phyloP scores from a whole-genome alignment of 176 grass and related monocot genomes.

The Aegilops sharonensis region DNA sequence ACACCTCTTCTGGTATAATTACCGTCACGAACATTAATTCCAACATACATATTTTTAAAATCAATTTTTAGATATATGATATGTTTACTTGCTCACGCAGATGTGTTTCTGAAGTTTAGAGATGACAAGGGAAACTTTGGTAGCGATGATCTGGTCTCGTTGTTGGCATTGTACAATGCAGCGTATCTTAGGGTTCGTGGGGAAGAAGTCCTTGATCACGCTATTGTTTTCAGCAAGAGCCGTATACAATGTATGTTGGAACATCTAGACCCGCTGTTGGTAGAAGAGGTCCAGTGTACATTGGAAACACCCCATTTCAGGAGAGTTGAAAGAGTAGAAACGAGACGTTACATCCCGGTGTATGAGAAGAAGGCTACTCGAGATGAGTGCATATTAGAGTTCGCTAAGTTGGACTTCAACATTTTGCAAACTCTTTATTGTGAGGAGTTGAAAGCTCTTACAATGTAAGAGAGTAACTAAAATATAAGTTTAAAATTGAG shows the following conservation, averaged over 20 bases:
- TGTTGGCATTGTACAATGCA: conserved; percentile 44
- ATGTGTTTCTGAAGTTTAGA: conserved; percentile 48
- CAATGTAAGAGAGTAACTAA: neutral
- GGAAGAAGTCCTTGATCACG: conserved; percentile 33
- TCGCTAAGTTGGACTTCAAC: conserved; percentile 46
- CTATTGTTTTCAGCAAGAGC: neutral
- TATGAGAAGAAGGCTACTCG: conserved; percentile 19
- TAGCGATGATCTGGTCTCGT: neutral
- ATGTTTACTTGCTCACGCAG: neutral
- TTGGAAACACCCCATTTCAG: conserved; percentile 30
- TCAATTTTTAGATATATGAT: neutral
- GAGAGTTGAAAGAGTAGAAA: conserved; percentile 35
- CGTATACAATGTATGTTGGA: neutral
- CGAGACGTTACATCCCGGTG: conserved; percentile 22
- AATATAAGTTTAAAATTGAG: neutral
- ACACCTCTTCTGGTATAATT: conserved; percentile 7
- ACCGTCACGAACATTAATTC: neutral
- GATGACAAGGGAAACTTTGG: conserved; percentile 8
- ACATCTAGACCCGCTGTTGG: neutral
- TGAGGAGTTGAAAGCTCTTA: conserved; percentile 28
- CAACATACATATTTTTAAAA: neutral
- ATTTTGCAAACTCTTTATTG: conserved; percentile 41
- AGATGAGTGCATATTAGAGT: conserved; percentile 15
- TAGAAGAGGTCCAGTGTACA: conserved; percentile 17
- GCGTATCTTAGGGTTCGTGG: conserved; percentile 23